phyloP scores from a whole-genome alignment of 495 filamentous ascomycete species.

The Niebla homalea region DNA sequence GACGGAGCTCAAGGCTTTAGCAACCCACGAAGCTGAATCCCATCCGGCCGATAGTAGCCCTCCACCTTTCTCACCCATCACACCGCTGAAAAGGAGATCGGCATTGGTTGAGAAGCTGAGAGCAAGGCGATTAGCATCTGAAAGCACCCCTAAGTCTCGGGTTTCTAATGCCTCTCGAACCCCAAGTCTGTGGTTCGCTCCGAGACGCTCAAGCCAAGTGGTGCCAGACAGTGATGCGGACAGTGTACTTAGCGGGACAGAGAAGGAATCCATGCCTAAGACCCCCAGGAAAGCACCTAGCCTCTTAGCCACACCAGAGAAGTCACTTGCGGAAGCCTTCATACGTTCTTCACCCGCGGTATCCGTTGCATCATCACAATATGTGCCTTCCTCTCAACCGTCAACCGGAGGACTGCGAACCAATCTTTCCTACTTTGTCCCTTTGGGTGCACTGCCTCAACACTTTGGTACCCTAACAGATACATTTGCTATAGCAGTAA shows the following conservation, averaged over 20 bases:
- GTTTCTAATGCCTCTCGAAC: constrained; percentile 2
- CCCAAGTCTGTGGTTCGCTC: constrained; percentile 15
- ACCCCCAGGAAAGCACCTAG: not conserved
- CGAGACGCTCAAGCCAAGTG: constrained; percentile 8
- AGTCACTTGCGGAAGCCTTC: constrained; percentile 2
- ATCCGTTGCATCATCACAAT: constrained; percentile 5
- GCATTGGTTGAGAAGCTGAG: constrained; percentile 11
- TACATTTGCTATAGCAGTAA: constrained; percentile 52
- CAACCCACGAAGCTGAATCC: too few species aligned
- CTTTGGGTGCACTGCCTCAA: constrained; percentile 48
- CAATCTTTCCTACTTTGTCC: constrained; percentile 51
- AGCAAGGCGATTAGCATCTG: constrained; percentile 5
- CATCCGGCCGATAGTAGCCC: not conserved
- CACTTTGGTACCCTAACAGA: constrained; percentile 45
- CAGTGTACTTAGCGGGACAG: constrained; percentile 1
- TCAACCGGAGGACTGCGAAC: constrained; percentile 42
- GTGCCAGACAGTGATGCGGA: constrained; percentile 10
- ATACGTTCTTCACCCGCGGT: constrained; percentile 5
- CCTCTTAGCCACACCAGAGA: not conserved
- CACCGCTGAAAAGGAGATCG: constrained; percentile 2
- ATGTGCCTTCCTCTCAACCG: constrained; percentile 10
- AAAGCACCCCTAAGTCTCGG: not conserved
- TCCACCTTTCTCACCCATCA: constrained; percentile 1
- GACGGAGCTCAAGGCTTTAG: too few species aligned
- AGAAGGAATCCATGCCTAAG: constrained; percentile 1